These are phyloP conservation scores for Candolleomyces eurysporus DNA, from an alignment of 768 basidiomycete species.

Conservation along the genomic window DNA sequence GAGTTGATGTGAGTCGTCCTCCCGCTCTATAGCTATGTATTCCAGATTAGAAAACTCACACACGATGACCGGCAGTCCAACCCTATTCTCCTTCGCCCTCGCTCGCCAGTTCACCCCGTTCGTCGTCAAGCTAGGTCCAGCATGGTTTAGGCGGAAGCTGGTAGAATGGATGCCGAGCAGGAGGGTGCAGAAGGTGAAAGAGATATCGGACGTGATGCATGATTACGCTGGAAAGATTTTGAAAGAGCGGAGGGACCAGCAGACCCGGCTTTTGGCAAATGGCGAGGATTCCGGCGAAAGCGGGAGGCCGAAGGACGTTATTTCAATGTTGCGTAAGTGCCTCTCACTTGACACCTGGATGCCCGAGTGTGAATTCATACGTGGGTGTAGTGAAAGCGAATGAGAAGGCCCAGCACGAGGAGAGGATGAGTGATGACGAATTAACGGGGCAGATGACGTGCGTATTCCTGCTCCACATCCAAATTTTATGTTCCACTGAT, in stretches of 20 bases:
- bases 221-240: conserved; percentile 39
- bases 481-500: neutral
- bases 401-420: conserved; percentile 27
- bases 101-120: conserved; percentile 46
- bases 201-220: conserved; percentile 50
- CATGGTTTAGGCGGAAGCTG: conserved; percentile 40
- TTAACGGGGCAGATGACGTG: conserved; percentile 51
- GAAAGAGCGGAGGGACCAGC: conserved; percentile 31
- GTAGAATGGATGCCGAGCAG: conserved; percentile 39
- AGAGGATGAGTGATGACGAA: conserved; percentile 41
- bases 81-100: conserved; percentile 42
- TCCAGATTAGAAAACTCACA: neutral
- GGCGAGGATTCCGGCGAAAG: conserved; percentile 19
- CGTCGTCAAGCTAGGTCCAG: conserved; percentile 37
- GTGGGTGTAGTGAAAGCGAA: conserved; percentile 34
- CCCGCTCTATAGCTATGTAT: neutral
- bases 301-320: conserved; percentile 43
- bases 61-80: conserved; percentile 32
- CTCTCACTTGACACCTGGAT: neutral
- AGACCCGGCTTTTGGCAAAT: conserved; percentile 8
- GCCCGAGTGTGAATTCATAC: neutral
- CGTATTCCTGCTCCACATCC: conserved; percentile 10
- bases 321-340: conserved; percentile 45
- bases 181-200: conserved; percentile 39
- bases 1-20: conserved; percentile 39